Evolutionary conservation across 2,329 filamentous ascomycete genomes (phyloP), one percentile per base, ranked within the genome.

Genomic region (Talaromyces pinophilus): DNA sequence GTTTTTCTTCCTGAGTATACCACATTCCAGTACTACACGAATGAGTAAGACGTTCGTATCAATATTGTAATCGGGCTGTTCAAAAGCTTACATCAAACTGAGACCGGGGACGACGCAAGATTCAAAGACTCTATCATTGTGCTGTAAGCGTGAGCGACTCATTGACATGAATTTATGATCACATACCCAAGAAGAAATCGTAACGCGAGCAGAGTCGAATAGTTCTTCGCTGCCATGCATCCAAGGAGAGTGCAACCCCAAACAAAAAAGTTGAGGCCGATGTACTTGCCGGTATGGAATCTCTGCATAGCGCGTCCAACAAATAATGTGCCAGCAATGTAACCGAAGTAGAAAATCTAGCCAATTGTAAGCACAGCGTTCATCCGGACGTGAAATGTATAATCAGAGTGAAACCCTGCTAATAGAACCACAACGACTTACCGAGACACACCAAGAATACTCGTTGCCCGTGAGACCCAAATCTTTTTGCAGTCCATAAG

Each of bases 401-500:
- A 3, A 28, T 52, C 22, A 30, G 17, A 15, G 8, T 4, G 46
- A 22, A 50, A 10, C 1, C 7, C 19, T 19, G 19, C 46, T 11
- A 35, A 28, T 4, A 54, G 13, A 25, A 30, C 33, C 4, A 1
- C 22, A 13, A 13, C 5, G 50, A 54, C 50, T 17, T 54, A 54
- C 50, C 50, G 50, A 54, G 22, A 54, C 50, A 54, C 50, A 54
- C 50, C 50, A 54, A 6, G 50, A 54, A 30, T 54, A 54, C 25
- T 54, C 50, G 22, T 54, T 35, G 8, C 33, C 33, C 33, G 33
- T 35, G 33, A 35, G 33, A 35, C 33, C 33, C 33, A 35, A 11
- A 35, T 35, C 33, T 35, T 35, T 35, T 35, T 35, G 33, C 8
- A 35, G 33, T 35, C 33, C 33, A 35, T 35, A 35, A 35, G 33